A percentile compares a stretch with the other conserved stretches of the same genome.
These are phyloP conservation scores for Solanum chaucha DNA, from an alignment of 257 asterid genomes.

Conservation along the genomic window DNA sequence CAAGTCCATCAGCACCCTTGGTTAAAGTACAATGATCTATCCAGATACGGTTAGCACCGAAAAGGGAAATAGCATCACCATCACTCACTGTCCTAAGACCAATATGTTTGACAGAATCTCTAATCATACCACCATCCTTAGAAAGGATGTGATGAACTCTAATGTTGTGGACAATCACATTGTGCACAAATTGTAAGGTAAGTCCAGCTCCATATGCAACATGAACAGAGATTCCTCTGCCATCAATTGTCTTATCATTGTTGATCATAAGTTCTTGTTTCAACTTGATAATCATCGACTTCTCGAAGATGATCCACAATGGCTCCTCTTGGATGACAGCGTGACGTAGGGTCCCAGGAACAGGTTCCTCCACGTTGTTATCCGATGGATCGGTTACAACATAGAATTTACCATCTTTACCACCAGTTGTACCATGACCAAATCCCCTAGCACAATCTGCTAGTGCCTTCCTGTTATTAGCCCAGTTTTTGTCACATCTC, in stretches of 20 bases:
- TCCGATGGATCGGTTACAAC: constrained; percentile 42
- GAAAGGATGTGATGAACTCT: constrained; percentile 45
- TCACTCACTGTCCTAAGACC: constrained; percentile 64
- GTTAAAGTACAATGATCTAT: constrained; percentile 60
- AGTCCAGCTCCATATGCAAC: constrained; percentile 71
- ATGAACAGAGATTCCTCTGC: constrained; percentile 54
- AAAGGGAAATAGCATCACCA: constrained; percentile 61
- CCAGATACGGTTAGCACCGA: constrained; percentile 53
- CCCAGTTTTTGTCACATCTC: constrained; percentile 60
- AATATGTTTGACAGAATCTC: constrained; percentile 42
- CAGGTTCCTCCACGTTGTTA: constrained; percentile 16
- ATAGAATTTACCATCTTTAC: constrained; percentile 30
- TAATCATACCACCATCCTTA: constrained; percentile 42
- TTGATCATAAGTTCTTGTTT: constrained; percentile 32
- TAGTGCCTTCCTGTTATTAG: constrained; percentile 33
- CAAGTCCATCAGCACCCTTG: constrained; percentile 51
- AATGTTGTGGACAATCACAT: constrained; percentile 58
- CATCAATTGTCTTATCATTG: constrained; percentile 66
- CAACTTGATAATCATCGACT: constrained; percentile 27
- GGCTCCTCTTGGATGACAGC: constrained; percentile 46
- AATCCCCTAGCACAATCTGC: constrained; percentile 58
- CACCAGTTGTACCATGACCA: constrained; percentile 43
- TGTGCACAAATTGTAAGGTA: constrained; percentile 55
- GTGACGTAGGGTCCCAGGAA: constrained; percentile 45
- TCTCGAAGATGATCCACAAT: constrained; percentile 41